phyloP scores from a whole-genome alignment of 352 stramenopile species.

The Phytopythium kandeliae region DNA sequence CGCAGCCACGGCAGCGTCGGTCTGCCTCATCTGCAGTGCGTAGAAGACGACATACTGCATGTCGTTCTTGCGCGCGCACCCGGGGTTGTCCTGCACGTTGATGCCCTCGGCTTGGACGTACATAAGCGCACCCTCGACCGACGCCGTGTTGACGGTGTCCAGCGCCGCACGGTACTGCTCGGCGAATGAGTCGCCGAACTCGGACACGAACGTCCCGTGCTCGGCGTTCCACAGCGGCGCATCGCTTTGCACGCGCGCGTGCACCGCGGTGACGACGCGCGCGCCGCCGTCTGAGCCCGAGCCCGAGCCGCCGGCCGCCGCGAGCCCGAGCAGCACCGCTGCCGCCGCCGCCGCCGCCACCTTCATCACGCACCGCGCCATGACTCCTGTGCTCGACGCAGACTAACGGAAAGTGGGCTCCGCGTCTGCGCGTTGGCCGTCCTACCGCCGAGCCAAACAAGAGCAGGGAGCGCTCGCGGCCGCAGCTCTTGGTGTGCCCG shows the following conservation, averaged over 20 bases:
- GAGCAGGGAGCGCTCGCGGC: not conserved
- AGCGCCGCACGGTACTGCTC: slow-evolving; percentile 37
- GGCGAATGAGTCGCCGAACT: slow-evolving; percentile 19
- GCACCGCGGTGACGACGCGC: slow-evolving; percentile 26
- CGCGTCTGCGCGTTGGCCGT: too few relatives aligned
- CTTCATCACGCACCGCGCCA: not conserved
- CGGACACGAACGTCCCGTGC: slow-evolving; percentile 16
- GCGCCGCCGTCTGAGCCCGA: slow-evolving; percentile 5
- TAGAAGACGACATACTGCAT: slow-evolving; percentile 77
- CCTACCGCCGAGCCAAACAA: too few relatives aligned
- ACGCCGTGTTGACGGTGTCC: slow-evolving; percentile 74
- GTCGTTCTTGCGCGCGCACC: slow-evolving; percentile 60
- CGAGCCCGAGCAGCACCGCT: not conserved
- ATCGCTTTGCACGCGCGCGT: slow-evolving; percentile 44
- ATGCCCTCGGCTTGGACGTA: slow-evolving; percentile 81
- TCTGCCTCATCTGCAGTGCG: slow-evolving; percentile 47
- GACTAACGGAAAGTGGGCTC: not conserved
- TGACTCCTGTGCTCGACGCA: not conserved
- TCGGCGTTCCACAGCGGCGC: slow-evolving; percentile 21
- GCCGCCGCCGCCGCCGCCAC: not conserved
- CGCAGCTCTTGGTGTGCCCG: not conserved
- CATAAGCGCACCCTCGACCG: slow-evolving; percentile 71
- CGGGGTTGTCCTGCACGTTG: slow-evolving; percentile 20
- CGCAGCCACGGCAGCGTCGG: slow-evolving; percentile 24
- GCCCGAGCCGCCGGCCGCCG: not conserved